A percentile compares a stretch with the other conserved stretches of the same genome.
These are phyloP conservation scores for Fagopyrum tataricum DNA, from an alignment of 148 eudicot species.

Conservation along the genomic window DNA sequence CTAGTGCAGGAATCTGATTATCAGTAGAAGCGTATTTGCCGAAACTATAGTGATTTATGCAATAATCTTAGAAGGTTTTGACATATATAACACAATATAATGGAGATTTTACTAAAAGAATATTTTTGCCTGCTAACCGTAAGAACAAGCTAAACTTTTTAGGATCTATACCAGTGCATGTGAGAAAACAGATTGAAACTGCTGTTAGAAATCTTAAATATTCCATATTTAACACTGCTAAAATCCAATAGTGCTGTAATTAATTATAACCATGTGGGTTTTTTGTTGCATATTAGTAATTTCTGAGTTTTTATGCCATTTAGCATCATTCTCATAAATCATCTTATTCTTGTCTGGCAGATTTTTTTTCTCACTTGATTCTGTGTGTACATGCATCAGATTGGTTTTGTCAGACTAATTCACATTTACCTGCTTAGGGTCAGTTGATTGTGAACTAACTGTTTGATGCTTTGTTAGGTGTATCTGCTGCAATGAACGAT, in stretches of 20 bases:
- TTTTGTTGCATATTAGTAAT: not conserved
- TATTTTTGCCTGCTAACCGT: not conserved
- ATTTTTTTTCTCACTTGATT: not conserved
- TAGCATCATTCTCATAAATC: not conserved
- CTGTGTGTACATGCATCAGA: not conserved
- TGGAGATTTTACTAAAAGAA: not conserved
- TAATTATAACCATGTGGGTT: not conserved
- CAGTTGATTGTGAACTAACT: not conserved
- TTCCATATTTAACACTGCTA: not conserved
- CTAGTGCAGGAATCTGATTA: not conserved
- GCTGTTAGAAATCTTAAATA: not conserved
- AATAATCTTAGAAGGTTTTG: not conserved
- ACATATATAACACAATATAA: not conserved
- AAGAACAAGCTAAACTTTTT: not conserved
- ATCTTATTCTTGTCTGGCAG: not conserved
- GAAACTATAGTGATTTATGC: not conserved
- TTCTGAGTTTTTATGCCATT: not conserved
- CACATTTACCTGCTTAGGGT: not conserved
- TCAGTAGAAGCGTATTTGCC: not conserved
- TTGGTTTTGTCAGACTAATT: too few relatives aligned
- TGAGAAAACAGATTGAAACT: not conserved
- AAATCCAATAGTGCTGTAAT: not conserved
- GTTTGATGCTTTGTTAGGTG: constrained; percentile 41
- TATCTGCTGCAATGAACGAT: constrained; percentile 93
- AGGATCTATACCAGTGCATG: not conserved